Conservation (phyloP, 768 basidiomycete genomes). For the Omphalotus guepiniiformis region DNA sequence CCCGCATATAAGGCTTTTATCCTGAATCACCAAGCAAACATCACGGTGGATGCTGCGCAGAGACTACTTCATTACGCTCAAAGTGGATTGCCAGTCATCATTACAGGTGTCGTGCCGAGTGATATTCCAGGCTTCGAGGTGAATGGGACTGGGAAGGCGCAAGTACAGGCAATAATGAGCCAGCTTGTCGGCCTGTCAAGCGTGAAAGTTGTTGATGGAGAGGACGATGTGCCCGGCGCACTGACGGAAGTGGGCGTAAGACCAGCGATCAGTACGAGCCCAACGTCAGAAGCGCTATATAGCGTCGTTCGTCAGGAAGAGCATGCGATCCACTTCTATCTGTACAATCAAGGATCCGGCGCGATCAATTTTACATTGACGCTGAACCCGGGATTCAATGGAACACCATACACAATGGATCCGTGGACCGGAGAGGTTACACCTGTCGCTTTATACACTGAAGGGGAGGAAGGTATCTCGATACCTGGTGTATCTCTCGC, state of each 20-base stretch:
- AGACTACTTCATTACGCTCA: slow-evolving; percentile 12
- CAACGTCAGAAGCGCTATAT: slow-evolving; percentile 7
- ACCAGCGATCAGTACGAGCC: slow-evolving; percentile 9
- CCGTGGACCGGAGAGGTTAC: slow-evolving; percentile 11
- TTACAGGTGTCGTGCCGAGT: slow-evolving; percentile 10
- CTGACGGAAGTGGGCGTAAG: slow-evolving; percentile 11
- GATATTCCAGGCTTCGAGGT: slow-evolving; percentile 15
- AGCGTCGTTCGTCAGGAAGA: slow-evolving; percentile 7
- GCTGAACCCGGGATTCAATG: slow-evolving; percentile 10
- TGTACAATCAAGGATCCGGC: slow-evolving; percentile 10
- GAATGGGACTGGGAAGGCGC: slow-evolving; percentile 5
- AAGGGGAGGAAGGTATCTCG: slow-evolving; percentile 9
- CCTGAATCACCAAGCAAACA: slow-evolving; percentile 8
- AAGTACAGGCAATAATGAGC: slow-evolving; percentile 13
- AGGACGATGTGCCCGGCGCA: slow-evolving; percentile 8
- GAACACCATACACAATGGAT: slow-evolving; percentile 14
- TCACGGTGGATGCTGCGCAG: slow-evolving; percentile 15
- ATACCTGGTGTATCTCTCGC: slow-evolving; percentile 12
- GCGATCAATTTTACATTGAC: slow-evolving; percentile 11
- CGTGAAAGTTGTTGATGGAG: slow-evolving; percentile 8
- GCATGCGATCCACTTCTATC: slow-evolving; percentile 11
- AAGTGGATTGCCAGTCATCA: slow-evolving; percentile 10
- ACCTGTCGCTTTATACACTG: slow-evolving; percentile 11
- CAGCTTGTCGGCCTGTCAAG: slow-evolving; percentile 7
- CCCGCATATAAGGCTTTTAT: slow-evolving; percentile 16